Conservation (phyloP, 192 early-diverging fungal species). For the Entomortierella chlamydospora region DNA sequence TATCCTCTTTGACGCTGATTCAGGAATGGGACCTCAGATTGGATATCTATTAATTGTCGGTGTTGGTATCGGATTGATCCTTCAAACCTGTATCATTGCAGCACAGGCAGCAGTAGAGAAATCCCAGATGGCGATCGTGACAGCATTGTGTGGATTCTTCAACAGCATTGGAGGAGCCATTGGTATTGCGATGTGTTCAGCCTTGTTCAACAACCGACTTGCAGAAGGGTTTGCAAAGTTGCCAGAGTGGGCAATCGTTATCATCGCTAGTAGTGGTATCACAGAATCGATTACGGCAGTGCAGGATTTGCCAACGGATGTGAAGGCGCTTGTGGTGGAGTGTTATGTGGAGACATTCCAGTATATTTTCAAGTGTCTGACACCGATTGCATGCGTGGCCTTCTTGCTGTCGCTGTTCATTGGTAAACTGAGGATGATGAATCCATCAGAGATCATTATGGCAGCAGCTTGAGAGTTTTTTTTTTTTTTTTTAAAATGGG, state of each 20-base stretch:
- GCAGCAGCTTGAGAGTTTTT: background rate
- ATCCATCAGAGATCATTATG: slow-evolving; percentile 32
- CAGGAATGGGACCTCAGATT: slow-evolving; percentile 62
- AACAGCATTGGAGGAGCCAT: slow-evolving; percentile 59
- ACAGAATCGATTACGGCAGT: slow-evolving; percentile 42
- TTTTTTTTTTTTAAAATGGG: background rate
- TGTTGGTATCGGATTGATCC: slow-evolving; percentile 75
- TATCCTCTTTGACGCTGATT: slow-evolving; percentile 53
- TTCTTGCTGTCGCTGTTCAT: slow-evolving; percentile 61
- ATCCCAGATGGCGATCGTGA: slow-evolving; percentile 76
- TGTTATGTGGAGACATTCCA: slow-evolving; percentile 66
- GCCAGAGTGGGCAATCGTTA: background rate
- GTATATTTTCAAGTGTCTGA: slow-evolving; percentile 62
- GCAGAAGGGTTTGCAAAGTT: slow-evolving; percentile 20
- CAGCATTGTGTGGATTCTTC: slow-evolving; percentile 73
- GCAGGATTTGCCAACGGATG: slow-evolving; percentile 35
- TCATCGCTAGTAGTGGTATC: too few species aligned
- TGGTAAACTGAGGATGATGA: slow-evolving; percentile 37
- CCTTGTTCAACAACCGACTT: slow-evolving; percentile 69
- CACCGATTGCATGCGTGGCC: slow-evolving; percentile 60
- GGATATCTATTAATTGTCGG: slow-evolving; percentile 76
- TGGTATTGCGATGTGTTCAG: slow-evolving; percentile 72
- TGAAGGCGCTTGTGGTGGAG: slow-evolving; percentile 53
- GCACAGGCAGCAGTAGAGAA: slow-evolving; percentile 74
- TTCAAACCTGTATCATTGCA: slow-evolving; percentile 80